Conservation (phyloP, 768 basidiomycete species). For the Serendipita sp. region DNA sequence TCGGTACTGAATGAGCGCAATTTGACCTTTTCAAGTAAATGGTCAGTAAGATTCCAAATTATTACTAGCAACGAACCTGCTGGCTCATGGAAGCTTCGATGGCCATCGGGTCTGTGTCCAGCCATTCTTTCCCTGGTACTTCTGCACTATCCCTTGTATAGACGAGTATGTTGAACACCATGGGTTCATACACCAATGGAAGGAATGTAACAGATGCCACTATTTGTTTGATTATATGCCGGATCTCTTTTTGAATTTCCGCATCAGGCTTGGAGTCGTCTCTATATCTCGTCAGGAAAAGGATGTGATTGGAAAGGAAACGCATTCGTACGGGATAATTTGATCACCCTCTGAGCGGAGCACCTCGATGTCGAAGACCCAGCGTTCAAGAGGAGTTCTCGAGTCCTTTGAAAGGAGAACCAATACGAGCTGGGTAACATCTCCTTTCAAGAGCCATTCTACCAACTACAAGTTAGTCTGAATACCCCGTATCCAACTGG, state of each 20-base stretch:
- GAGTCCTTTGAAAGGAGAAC: slow-evolving; percentile 95
- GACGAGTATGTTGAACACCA: slow-evolving; percentile 93
- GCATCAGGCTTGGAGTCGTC: slow-evolving; percentile 48
- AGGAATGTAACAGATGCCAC: slow-evolving; percentile 93
- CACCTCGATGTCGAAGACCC: slow-evolving; percentile 94
- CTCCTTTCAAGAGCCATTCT: slow-evolving; percentile 92
- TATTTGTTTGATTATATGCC: slow-evolving; percentile 96
- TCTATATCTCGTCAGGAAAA: slow-evolving; percentile 17
- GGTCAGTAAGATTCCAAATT: slow-evolving; percentile 8
- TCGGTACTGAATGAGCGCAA: slow-evolving; percentile 94
- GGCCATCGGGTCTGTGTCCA: slow-evolving; percentile 81
- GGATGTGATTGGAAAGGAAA: not conserved
- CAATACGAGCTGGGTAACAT: slow-evolving; percentile 85
- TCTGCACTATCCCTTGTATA: slow-evolving; percentile 88
- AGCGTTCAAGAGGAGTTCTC: slow-evolving; percentile 79
- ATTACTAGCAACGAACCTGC: slow-evolving; percentile 26
- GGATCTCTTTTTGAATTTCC: slow-evolving; percentile 93
- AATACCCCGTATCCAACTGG: not conserved
- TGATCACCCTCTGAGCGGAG: slow-evolving; percentile 38
- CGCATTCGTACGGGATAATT: slow-evolving; percentile 1
- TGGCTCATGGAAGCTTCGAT: slow-evolving; percentile 89
- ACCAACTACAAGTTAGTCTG: not conserved
- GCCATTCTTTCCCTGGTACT: slow-evolving; percentile 87
- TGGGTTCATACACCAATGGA: slow-evolving; percentile 86
- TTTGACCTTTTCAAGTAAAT: slow-evolving; percentile 34